A percentile compares a stretch with the other conserved stretches of the same genome.
Conservation (phyloP, 768 basidiomycete species). For the Porpolomopsis calyptriformis region DNA sequence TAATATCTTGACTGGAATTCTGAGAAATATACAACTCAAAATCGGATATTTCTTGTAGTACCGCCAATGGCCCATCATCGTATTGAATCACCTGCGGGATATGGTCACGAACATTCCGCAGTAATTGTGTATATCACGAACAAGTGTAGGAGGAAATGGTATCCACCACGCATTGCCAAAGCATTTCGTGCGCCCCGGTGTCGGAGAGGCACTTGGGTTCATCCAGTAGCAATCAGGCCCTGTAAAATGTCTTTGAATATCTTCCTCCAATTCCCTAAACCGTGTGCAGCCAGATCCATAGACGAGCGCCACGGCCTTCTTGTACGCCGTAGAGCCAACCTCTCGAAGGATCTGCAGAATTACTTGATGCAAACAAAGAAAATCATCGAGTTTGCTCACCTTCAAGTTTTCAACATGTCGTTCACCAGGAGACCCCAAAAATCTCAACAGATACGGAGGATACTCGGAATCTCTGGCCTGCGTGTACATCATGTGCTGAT, state of each 20-base stretch:
- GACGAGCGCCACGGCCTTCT: constrained; percentile 36
- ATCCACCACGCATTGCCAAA: constrained; percentile 78
- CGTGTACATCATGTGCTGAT: constrained; percentile 48
- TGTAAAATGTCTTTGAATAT: constrained; percentile 45
- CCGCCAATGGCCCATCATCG: constrained; percentile 44
- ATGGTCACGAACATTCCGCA: background rate
- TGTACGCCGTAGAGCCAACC: constrained; percentile 48
- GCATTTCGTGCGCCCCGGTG: constrained; percentile 32
- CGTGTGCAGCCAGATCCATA: constrained; percentile 38
- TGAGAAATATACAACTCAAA: constrained; percentile 51
- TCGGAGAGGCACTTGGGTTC: constrained; percentile 18
- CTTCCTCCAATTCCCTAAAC: constrained; percentile 36
- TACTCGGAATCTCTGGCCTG: constrained; percentile 46
- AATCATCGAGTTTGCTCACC: constrained; percentile 25
- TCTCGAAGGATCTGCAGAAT: constrained; percentile 56
- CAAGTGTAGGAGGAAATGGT: constrained; percentile 67
- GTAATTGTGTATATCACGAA: constrained; percentile 20
- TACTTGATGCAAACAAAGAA: background rate
- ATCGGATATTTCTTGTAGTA: constrained; percentile 38
- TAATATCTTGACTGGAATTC: constrained; percentile 43
- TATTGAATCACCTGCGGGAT: constrained; percentile 49
- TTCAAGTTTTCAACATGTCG: constrained; percentile 72
- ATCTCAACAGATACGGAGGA: constrained; percentile 62
- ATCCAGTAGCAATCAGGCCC: constrained; percentile 74
- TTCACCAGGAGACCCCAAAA: constrained; percentile 54